Evolutionary conservation across 2,329 filamentous ascomycete species (phyloP).

Genomic region (Nothophoma quercina): DNA sequence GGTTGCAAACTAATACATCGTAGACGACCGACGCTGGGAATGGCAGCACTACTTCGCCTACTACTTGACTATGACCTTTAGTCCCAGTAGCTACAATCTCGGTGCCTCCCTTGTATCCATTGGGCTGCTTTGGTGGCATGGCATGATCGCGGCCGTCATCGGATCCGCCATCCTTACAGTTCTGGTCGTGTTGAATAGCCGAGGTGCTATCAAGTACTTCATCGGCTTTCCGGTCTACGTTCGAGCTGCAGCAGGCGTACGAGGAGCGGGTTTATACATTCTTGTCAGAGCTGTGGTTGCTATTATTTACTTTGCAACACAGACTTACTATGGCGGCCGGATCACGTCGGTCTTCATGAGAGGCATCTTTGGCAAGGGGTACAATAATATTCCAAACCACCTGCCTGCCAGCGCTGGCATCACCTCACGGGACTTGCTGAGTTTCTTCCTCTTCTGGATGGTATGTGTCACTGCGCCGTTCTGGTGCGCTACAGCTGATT

Average conservation of each 20-base stretch:
- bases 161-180: conserved; percentile 26
- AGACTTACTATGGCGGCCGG: conserved; percentile 29
- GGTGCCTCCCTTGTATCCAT: conserved; percentile 29
- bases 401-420: conserved; percentile 54
- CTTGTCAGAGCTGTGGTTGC: conserved; percentile 27
- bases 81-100: conserved; percentile 28
- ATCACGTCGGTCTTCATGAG: conserved; percentile 33
- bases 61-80: conserved; percentile 29
- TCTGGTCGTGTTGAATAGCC: conserved; percentile 27
- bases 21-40: conserved; percentile 27
- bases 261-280: conserved; percentile 30
- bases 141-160: conserved; percentile 27
- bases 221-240: conserved; percentile 30
- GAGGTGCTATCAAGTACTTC: conserved; percentile 30
- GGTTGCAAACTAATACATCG: not conserved
- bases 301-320: conserved; percentile 30
- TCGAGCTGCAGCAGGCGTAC: conserved; percentile 26
- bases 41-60: conserved; percentile 34
- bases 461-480: conserved; percentile 3
- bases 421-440: conserved; percentile 43
- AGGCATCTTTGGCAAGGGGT: conserved; percentile 28
- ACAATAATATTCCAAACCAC: conserved; percentile 52
- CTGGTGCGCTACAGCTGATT: not conserved
- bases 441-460: conserved; percentile 36
- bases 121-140: conserved; percentile 30